phyloP scores from a whole-genome alignment of 1,284 basidiomycete species.

The Phylloporus sp. region DNA sequence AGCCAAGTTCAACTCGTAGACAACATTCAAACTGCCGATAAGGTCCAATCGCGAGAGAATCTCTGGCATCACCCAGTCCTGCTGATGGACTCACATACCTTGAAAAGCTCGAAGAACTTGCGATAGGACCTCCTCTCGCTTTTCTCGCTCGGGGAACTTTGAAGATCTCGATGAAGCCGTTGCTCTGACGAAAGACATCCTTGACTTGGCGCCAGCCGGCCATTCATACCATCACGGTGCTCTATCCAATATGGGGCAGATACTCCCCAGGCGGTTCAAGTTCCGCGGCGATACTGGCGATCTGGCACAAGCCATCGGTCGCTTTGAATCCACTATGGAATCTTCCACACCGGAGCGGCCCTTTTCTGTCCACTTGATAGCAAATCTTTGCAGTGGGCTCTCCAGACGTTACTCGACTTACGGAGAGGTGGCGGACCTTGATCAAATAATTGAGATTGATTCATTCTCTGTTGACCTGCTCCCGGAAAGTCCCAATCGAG shows the following conservation, averaged over 20 bases:
- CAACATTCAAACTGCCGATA: conserved; percentile 13
- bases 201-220: conserved; percentile 17
- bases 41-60: conserved; percentile 27
- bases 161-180: conserved; percentile 36
- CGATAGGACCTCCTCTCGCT: conserved; percentile 24
- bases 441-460: conserved; percentile 25
- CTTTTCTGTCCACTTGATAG: conserved; percentile 24
- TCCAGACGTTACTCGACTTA: conserved; percentile 23
- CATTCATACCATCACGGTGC: conserved; percentile 14
- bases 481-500: conserved; percentile 22
- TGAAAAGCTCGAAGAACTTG: conserved; percentile 19
- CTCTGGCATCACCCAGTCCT: conserved; percentile 16
- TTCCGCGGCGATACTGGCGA: conserved; percentile 22
- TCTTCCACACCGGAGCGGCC: conserved; percentile 20
- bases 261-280: conserved; percentile 30
- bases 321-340: conserved; percentile 22
- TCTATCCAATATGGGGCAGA: conserved; percentile 18
- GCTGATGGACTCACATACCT: conserved; percentile 26
- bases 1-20: conserved; percentile 11
- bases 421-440: conserved; percentile 33
- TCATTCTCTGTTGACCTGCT: conserved; percentile 13
- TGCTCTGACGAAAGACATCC: conserved; percentile 10
- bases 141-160: conserved; percentile 11
- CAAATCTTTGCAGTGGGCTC: conserved; percentile 29
- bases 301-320: conserved; percentile 26